A percentile compares a stretch with the other conserved stretches of the same genome.
phyloP scores from a whole-genome alignment of 331 rosid genomes.

The Quercus lobata region DNA sequence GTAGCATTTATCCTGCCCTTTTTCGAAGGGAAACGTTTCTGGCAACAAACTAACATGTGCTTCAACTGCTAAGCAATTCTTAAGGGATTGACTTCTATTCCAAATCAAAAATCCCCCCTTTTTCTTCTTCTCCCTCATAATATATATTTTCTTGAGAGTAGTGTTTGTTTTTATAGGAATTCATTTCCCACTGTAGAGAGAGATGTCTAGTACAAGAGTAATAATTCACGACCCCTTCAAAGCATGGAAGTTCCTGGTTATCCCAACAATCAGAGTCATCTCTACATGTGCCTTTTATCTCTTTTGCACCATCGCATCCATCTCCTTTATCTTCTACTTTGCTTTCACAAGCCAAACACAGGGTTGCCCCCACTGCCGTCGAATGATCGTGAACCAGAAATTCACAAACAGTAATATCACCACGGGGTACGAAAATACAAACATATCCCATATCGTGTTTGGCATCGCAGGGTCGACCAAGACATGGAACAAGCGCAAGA shows the following conservation, averaged over 20 bases:
- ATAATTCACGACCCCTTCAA: slow-evolving; percentile 26
- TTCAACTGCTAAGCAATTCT: background rate
- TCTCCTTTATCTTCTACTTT: slow-evolving; percentile 34
- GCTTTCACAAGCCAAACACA: slow-evolving; percentile 20
- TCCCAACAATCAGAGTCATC: slow-evolving; percentile 14
- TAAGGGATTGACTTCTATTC: too few relatives aligned
- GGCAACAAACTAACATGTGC: background rate
- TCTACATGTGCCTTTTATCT: background rate
- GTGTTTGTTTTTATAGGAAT: background rate
- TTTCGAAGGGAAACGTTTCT: background rate
- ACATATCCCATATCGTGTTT: slow-evolving; percentile 58
- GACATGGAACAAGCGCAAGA: slow-evolving; percentile 55
- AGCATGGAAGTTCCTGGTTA: slow-evolving; percentile 26
- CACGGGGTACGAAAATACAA: slow-evolving; percentile 20
- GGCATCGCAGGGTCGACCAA: slow-evolving; percentile 52
- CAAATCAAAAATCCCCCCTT: background rate
- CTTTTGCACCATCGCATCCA: slow-evolving; percentile 23
- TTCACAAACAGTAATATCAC: background rate
- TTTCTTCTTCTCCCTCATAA: background rate
- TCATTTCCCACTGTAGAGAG: background rate
- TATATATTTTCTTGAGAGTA: background rate
- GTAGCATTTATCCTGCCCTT: too few relatives aligned
- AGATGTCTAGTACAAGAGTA: slow-evolving; percentile 25
- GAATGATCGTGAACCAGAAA: background rate
- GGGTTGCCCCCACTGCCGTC: background rate